phyloP scores from a whole-genome alignment of 495 filamentous ascomycete species.

The Lophiostoma macrostomum region DNA sequence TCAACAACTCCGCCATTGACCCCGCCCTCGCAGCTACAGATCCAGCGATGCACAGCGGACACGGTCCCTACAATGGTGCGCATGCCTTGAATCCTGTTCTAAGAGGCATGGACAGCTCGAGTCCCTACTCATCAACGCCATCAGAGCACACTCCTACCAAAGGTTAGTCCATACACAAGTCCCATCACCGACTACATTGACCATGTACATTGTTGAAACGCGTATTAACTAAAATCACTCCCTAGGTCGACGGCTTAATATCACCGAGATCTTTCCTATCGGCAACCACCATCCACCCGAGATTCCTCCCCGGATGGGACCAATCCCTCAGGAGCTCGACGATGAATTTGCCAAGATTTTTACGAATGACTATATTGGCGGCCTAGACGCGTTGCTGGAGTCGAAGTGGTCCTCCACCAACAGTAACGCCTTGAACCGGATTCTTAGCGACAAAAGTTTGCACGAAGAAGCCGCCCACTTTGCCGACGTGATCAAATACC shows the following conservation, averaged over 20 bases:
- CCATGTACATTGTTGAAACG: not conserved
- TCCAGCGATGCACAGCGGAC: slow-evolving; percentile 24
- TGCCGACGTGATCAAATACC: slow-evolving; percentile 56
- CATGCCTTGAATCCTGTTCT: slow-evolving; percentile 37
- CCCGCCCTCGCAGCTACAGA: slow-evolving; percentile 54
- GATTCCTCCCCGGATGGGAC: slow-evolving; percentile 47
- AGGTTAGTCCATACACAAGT: slow-evolving; percentile 44
- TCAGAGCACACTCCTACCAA: slow-evolving; percentile 43
- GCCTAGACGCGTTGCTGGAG: slow-evolving; percentile 77
- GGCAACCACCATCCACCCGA: slow-evolving; percentile 54
- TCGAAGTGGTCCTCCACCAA: slow-evolving; percentile 73
- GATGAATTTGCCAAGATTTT: slow-evolving; percentile 75
- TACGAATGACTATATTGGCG: slow-evolving; percentile 69
- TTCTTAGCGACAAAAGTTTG: slow-evolving; percentile 49
- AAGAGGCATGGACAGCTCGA: slow-evolving; percentile 41
- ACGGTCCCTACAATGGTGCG: slow-evolving; percentile 34
- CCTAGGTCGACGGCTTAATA: slow-evolving; percentile 67
- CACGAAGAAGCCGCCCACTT: slow-evolving; percentile 41
- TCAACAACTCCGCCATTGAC: slow-evolving; percentile 65
- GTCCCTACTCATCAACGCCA: slow-evolving; percentile 43
- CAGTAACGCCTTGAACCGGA: slow-evolving; percentile 57
- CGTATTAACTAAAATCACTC: slow-evolving; percentile 5
- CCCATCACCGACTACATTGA: slow-evolving; percentile 6
- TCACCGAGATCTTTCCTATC: slow-evolving; percentile 71
- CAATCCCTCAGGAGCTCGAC: slow-evolving; percentile 51